Conservation (phyloP, 1,284 basidiomycete genomes). For the Sanghuangporus weigelae region DNA sequence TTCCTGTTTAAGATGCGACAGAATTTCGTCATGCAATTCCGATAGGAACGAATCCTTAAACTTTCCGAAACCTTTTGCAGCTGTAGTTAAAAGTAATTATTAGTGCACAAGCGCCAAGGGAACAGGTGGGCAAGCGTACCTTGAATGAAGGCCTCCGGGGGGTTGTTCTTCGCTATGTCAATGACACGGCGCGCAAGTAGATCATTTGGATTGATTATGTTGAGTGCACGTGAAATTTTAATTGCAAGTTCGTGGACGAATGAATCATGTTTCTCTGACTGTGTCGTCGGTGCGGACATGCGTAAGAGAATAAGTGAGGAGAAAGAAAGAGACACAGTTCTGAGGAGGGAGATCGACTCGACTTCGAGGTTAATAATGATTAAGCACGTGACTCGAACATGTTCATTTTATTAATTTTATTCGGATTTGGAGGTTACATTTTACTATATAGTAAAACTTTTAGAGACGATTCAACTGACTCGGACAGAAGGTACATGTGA, state of each 20-base stretch:
- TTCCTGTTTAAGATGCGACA: constrained; percentile 64
- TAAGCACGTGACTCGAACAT: background rate
- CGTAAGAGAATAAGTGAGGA: background rate
- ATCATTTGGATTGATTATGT: constrained; percentile 79
- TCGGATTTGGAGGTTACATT: too few relatives aligned
- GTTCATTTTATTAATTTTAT: too few relatives aligned
- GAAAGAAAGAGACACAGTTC: background rate
- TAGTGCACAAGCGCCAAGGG: background rate
- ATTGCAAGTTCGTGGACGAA: constrained; percentile 78
- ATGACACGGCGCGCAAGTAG: constrained; percentile 73
- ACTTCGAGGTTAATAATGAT: background rate
- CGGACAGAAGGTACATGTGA: too few relatives aligned
- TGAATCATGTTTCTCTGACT: constrained; percentile 31
- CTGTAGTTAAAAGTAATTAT: constrained; percentile 30
- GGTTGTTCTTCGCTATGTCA: constrained; percentile 71
- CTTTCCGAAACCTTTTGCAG: constrained; percentile 81
- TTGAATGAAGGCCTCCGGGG: constrained; percentile 58
- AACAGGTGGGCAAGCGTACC: constrained; percentile 29
- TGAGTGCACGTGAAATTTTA: constrained; percentile 75
- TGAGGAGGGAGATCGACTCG: too few relatives aligned
- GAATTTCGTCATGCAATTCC: constrained; percentile 50
- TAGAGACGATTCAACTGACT: too few relatives aligned
- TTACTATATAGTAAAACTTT: too few relatives aligned
- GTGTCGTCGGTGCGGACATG: constrained; percentile 13
- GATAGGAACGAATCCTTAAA: constrained; percentile 64